These are phyloP conservation scores for Phallus indusiatus DNA, from an alignment of 768 basidiomycete species.

Conservation along the genomic window DNA sequence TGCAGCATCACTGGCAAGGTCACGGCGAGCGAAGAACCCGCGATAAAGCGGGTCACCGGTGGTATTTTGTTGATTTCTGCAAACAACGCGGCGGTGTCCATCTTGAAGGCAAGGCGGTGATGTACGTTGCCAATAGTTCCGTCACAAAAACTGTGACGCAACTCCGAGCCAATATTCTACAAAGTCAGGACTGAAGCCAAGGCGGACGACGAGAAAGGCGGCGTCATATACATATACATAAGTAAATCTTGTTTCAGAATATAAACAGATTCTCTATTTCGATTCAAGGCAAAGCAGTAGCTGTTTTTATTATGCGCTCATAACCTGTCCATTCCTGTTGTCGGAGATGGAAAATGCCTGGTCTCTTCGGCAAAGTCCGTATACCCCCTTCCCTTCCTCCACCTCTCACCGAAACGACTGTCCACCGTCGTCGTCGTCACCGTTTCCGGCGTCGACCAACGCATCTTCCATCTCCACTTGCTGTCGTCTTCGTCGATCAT, in stretches of 20 bases:
- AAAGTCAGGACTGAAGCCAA: background rate
- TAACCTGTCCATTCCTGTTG: background rate
- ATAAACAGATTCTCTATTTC: background rate
- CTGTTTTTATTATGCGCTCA: background rate
- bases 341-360: background rate
- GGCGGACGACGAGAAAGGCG: background rate
- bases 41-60: conserved; percentile 67
- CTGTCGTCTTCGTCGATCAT: background rate
- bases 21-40: conserved; percentile 49
- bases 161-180: background rate
- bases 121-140: background rate
- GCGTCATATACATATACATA: background rate
- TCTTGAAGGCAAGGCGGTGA: background rate
- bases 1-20: conserved; percentile 49
- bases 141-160: background rate
- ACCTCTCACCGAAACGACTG: background rate
- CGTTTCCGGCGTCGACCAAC: background rate
- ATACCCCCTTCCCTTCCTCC: background rate
- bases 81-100: conserved; percentile 11
- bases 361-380: background rate
- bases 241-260: background rate
- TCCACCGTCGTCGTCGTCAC: background rate
- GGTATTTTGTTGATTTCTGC: conserved; percentile 74
- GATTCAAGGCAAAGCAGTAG: background rate
- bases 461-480: background rate